phyloP scores from a whole-genome alignment of 2,329 filamentous ascomycete genomes.

The Cryphonectria japonica region DNA sequence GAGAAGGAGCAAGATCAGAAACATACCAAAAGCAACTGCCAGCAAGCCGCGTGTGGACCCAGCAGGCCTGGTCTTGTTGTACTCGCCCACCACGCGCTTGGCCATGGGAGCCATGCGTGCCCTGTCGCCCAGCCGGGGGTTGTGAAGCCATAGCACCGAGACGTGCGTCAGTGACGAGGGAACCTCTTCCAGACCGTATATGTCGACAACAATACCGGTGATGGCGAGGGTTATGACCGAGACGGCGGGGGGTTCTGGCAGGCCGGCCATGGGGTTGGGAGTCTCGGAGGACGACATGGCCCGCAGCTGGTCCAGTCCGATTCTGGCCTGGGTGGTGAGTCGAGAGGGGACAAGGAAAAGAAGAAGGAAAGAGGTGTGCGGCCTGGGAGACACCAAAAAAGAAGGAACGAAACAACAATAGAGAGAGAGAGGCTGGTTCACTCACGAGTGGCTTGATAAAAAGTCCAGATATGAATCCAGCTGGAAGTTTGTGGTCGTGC shows the following conservation, averaged over 20 bases:
- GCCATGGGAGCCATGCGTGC: constrained; percentile 78
- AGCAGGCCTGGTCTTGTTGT: constrained; percentile 54
- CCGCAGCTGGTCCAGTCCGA: not conserved
- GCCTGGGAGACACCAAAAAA: not conserved
- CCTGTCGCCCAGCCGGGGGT: constrained; percentile 73
- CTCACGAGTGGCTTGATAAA: constrained; percentile 9
- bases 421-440: not conserved
- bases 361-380: not conserved
- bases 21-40: constrained; percentile 69
- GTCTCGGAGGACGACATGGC: constrained; percentile 9
- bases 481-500: constrained; percentile 6
- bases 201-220: constrained; percentile 75
- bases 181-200: constrained; percentile 82
- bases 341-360: not conserved
- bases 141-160: constrained; percentile 88
- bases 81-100: constrained; percentile 67
- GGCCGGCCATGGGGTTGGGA: constrained; percentile 32
- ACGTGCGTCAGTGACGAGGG: constrained; percentile 56
- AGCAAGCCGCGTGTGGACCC: constrained; percentile 63
- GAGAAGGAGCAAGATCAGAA: too few species aligned
- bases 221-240: constrained; percentile 72
- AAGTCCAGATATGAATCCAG: constrained; percentile 11
- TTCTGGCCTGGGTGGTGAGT: not conserved
- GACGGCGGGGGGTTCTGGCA: constrained; percentile 50
- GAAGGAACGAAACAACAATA: not conserved